A percentile compares a stretch with the other conserved stretches of the same genome.
Conservation (phyloP, 805 yeast genomes). For the Teunomyces aglyptinius region DNA sequence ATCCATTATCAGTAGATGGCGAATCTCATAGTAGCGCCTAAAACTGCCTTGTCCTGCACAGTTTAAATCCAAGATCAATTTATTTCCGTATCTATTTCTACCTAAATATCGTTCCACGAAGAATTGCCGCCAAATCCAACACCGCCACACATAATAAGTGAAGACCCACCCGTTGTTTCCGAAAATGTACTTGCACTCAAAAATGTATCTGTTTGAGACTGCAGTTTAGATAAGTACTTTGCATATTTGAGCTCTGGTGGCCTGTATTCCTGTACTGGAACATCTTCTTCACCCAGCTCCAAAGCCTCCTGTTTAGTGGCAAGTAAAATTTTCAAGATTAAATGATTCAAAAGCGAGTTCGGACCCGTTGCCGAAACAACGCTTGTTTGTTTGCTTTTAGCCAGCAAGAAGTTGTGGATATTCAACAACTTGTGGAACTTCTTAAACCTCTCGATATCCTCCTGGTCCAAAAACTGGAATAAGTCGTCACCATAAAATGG, state of each 20-base stretch:
- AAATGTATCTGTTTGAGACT: background rate
- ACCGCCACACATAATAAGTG: slow-evolving; percentile 20
- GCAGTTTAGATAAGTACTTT: background rate
- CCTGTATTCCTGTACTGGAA: background rate
- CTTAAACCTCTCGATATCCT: slow-evolving; percentile 25
- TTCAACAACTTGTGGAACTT: slow-evolving; percentile 18
- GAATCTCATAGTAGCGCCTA: background rate
- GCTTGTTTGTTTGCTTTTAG: background rate
- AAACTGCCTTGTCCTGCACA: background rate
- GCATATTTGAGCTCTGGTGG: background rate
- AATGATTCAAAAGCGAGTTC: slow-evolving; percentile 1
- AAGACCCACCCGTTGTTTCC: slow-evolving; percentile 14
- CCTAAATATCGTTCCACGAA: slow-evolving; percentile 13
- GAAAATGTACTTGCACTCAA: slow-evolving; percentile 10
- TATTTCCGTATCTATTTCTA: slow-evolving; percentile 1
- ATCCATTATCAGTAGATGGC: background rate
- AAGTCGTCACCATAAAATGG: slow-evolving; percentile 33
- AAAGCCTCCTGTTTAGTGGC: slow-evolving; percentile 1
- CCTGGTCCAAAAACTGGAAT: slow-evolving; percentile 19
- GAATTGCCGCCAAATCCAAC: slow-evolving; percentile 12
- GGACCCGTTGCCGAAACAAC: background rate
- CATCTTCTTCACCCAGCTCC: background rate
- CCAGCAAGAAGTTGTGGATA: slow-evolving; percentile 11
- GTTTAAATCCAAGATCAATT: background rate
- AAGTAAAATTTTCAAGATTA: background rate